Evolutionary conservation across 306 rosid species (phyloP).

Genomic region (Glycyrrhiza uralensis): DNA sequence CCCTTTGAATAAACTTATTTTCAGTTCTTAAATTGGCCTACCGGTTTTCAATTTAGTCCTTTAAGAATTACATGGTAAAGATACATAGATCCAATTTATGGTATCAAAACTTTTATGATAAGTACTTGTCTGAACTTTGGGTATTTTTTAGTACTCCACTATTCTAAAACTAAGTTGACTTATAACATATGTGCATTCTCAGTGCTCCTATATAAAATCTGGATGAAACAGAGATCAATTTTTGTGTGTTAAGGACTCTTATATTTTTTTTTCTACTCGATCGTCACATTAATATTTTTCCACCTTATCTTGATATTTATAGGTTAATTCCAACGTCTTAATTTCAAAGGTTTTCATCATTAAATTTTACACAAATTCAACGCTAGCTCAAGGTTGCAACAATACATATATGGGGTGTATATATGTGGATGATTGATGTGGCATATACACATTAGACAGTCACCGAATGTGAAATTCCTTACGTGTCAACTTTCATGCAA

Average conservation of each 20-base stretch:
- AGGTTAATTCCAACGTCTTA: background rate
- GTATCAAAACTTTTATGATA: background rate
- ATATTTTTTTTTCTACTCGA: background rate
- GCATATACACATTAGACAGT: slow-evolving; percentile 20
- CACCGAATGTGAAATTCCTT: slow-evolving; percentile 35
- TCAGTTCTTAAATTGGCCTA: too few species aligned
- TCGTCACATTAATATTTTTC: background rate
- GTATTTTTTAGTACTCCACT: background rate
- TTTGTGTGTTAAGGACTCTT: background rate
- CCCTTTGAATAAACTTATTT: too few species aligned
- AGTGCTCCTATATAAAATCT: background rate
- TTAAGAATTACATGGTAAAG: too few species aligned
- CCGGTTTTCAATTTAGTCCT: too few species aligned
- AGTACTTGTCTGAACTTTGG: background rate
- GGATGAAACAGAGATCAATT: background rate
- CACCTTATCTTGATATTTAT: slow-evolving; percentile 1
- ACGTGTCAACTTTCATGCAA: slow-evolving; percentile 40
- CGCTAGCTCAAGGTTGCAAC: background rate
- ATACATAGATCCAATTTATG: too few species aligned
- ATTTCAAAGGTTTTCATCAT: slow-evolving; percentile 19
- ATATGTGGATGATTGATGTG: slow-evolving; percentile 17
- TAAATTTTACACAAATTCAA: slow-evolving; percentile 2
- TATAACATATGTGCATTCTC: background rate
- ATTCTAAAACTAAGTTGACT: background rate
- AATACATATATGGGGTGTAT: background rate